phyloP scores from a whole-genome alignment of 441 rosid genomes.

The Eruca vesicaria region DNA sequence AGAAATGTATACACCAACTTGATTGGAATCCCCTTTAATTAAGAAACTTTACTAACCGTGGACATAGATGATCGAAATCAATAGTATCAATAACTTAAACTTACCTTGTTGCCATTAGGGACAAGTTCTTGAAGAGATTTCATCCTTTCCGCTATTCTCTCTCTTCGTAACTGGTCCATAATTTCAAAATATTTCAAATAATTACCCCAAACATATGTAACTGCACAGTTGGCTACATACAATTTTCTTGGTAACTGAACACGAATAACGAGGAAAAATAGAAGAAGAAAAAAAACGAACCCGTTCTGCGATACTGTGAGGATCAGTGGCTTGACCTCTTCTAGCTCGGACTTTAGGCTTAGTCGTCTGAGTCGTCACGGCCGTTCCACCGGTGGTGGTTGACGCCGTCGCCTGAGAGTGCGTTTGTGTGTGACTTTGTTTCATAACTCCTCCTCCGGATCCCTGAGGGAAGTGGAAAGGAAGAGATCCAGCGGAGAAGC shows the following conservation, averaged over 20 bases:
- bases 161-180: constrained; percentile 77
- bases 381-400: constrained; percentile 35
- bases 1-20: background rate
- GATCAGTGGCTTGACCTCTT: constrained; percentile 98
- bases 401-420: constrained; percentile 51
- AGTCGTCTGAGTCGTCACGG: constrained; percentile 54
- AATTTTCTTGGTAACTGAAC: background rate
- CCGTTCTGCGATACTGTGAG: constrained; percentile 96
- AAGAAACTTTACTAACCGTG: background rate
- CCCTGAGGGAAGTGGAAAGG: constrained; percentile 65
- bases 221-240: background rate
- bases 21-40: background rate
- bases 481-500: constrained; percentile 63
- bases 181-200: constrained; percentile 6
- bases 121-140: constrained; percentile 95
- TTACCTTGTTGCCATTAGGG: constrained; percentile 94
- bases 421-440: constrained; percentile 36
- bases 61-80: background rate
- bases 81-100: background rate
- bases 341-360: constrained; percentile 85
- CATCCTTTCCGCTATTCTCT: constrained; percentile 97
- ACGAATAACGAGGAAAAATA: background rate
- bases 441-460: constrained; percentile 35
- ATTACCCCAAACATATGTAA: background rate
- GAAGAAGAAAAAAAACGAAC: constrained; percentile 34